Conservation (phyloP, 2,329 filamentous ascomycete species). For the Xenoacremonium recifei region DNA sequence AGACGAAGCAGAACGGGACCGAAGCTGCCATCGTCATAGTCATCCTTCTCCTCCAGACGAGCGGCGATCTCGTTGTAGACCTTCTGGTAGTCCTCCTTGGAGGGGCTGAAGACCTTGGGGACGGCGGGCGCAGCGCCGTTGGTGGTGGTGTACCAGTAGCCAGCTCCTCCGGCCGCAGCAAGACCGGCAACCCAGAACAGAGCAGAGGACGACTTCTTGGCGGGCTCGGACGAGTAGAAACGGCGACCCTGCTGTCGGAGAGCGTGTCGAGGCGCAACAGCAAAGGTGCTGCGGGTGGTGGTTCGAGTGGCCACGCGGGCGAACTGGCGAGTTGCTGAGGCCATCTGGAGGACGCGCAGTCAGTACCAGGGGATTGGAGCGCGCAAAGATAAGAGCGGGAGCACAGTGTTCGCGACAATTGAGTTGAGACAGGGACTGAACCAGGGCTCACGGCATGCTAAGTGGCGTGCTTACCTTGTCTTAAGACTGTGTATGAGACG, state of each 20-base stretch:
- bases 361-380: too few relatives aligned
- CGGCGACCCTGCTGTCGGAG: slow-evolving; percentile 75
- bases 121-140: slow-evolving; percentile 48
- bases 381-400: too few relatives aligned
- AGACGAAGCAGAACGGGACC: slow-evolving; percentile 87
- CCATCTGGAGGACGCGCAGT: slow-evolving; percentile 29
- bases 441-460: too few relatives aligned
- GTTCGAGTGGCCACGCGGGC: slow-evolving; percentile 59
- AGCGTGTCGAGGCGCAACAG: slow-evolving; percentile 60
- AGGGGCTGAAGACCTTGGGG: slow-evolving; percentile 66
- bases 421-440: too few relatives aligned
- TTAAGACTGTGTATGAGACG: too few relatives aligned
- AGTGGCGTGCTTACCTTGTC: slow-evolving; percentile 5
- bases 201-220: slow-evolving; percentile 47
- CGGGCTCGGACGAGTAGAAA: slow-evolving; percentile 72
- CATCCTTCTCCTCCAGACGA: slow-evolving; percentile 80
- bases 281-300: slow-evolving; percentile 56
- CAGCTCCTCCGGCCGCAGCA: slow-evolving; percentile 60
- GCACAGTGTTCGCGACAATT: too few relatives aligned
- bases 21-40: slow-evolving; percentile 96
- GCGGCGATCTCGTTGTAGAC: slow-evolving; percentile 87
- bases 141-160: slow-evolving; percentile 62
- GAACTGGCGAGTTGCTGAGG: slow-evolving; percentile 51
- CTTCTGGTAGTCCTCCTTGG: slow-evolving; percentile 87
- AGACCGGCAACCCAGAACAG: slow-evolving; percentile 60